Evolutionary conservation across 164 flowering plant species (phyloP), one percentile per base, ranked within the genome.

Genomic region (Santalum album): DNA sequence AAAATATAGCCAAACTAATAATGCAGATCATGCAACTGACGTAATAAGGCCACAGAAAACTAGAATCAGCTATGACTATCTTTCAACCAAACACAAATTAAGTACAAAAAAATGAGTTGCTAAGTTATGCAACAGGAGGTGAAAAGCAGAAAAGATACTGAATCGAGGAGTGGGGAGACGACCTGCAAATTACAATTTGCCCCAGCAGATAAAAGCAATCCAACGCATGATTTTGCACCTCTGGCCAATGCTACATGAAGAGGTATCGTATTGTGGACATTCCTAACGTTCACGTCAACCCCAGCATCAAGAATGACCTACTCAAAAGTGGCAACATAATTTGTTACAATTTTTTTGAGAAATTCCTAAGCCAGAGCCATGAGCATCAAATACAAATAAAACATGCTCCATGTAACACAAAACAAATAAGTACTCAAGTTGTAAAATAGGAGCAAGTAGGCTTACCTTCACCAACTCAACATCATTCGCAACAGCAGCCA

Each of bases 191-290:
- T 94, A 64, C 79, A 87, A 63, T 90, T 68, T 58, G 99, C 95
- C 52, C 97, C 96, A 64, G 90, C 64, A 60, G 84, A 74, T 63
- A 94, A 64, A 45, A 94, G 96, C 75, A 94, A 68, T 22, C 82
- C 95, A 55, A 94, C 91, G 70, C 99, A 90, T 46, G 75, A 73
- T 40, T 82, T 87, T 56, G 99, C 88, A 55, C 99, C 99, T 78
- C 99, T 80, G 51, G 91, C 90, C 74, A 94, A 72, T 21, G 99
- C 99, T 55, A 90, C 88, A 73, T 94, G 99, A 47, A 94, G 92
- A 60, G 99, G 96, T 65, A 81, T 79, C 18, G 85, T 85, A 59
- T 87, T 87, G 44, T 85, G 95, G 51, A 61, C 71, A 72, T 82
- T 86, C 69, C 90, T 78, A 36, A 87, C 77, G 78, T 94, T 84